Percentiles rank a stretch among this genome's conserved stretches.
These are phyloP conservation scores for Rhizophora apiculata DNA, from an alignment of 345 rosid genomes.

Conservation along the genomic window DNA sequence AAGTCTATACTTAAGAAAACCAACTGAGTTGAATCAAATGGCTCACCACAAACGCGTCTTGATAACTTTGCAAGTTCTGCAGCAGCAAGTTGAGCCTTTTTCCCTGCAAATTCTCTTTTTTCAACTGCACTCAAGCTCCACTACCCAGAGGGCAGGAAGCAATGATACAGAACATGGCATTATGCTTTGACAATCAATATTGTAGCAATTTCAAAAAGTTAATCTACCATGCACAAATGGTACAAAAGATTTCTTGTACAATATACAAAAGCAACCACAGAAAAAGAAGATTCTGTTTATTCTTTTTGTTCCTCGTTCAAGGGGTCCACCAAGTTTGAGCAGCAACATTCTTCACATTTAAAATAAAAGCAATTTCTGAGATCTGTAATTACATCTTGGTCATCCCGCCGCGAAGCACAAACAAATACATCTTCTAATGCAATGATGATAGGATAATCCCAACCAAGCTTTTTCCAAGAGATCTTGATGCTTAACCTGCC, in stretches of 20 bases:
- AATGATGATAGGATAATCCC: conserved; percentile 68
- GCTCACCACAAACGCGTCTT: conserved; percentile 67
- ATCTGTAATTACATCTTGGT: conserved; percentile 54
- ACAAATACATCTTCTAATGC: conserved; percentile 72
- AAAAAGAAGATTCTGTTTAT: not conserved
- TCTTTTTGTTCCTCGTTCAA: not conserved
- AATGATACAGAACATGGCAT: not conserved
- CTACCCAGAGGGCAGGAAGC: conserved; percentile 26
- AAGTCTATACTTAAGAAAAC: not conserved
- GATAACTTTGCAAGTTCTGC: conserved; percentile 88
- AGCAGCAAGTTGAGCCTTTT: conserved; percentile 87
- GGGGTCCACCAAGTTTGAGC: no score
- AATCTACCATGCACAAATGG: no score
- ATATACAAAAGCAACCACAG: not conserved
- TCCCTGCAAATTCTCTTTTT: conserved; percentile 79
- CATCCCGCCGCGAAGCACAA: conserved; percentile 64
- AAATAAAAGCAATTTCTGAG: not conserved
- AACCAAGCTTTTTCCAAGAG: conserved; percentile 79
- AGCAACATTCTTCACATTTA: not conserved
- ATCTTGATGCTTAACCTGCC: conserved; percentile 73
- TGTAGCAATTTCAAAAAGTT: no score
- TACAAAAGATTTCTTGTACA: no score
- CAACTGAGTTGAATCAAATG: not conserved
- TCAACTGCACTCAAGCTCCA: conserved; percentile 81
- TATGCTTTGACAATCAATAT: not conserved